These are phyloP conservation scores for Talaromyces amestolkiae DNA, from an alignment of 2,329 filamentous ascomycete genomes.

Conservation along the genomic window DNA sequence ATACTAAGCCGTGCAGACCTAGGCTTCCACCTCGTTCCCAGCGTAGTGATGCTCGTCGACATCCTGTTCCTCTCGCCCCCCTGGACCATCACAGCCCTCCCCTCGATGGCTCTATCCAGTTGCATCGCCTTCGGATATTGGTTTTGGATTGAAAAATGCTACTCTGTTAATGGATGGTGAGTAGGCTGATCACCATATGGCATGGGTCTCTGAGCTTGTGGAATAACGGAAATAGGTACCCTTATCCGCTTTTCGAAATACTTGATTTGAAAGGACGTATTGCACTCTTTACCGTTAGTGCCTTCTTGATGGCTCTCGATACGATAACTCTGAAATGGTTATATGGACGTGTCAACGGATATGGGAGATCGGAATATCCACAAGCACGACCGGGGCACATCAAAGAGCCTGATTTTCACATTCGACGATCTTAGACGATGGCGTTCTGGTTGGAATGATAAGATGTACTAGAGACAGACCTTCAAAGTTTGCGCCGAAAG, in stretches of 20 bases:
- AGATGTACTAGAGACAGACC: background rate
- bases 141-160: conserved; percentile 64
- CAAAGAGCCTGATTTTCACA: conserved; percentile 25
- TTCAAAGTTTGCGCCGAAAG: background rate
- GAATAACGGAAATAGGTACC: conserved; percentile 57
- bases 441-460: background rate
- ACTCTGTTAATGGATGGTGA: conserved; percentile 58
- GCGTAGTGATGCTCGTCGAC: conserved; percentile 54
- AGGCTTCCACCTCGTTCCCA: conserved; percentile 53
- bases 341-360: conserved; percentile 56
- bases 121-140: conserved; percentile 59
- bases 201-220: conserved; percentile 19
- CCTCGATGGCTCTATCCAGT: conserved; percentile 51
- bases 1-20: conserved; percentile 35
- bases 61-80: conserved; percentile 59
- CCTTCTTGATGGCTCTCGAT: conserved; percentile 67
- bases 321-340: conserved; percentile 67
- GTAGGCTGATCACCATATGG: conserved; percentile 21
- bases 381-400: conserved; percentile 32
- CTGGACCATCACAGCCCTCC: conserved; percentile 55
- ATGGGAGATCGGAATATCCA: conserved; percentile 25
- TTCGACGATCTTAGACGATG: background rate
- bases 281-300: conserved; percentile 67
- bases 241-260: conserved; percentile 78
- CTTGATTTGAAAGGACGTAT: conserved; percentile 65